A percentile compares a stretch with the other conserved stretches of the same genome.
Conservation (phyloP, 306 rosid genomes). For the Gynostemma pentaphyllum region DNA sequence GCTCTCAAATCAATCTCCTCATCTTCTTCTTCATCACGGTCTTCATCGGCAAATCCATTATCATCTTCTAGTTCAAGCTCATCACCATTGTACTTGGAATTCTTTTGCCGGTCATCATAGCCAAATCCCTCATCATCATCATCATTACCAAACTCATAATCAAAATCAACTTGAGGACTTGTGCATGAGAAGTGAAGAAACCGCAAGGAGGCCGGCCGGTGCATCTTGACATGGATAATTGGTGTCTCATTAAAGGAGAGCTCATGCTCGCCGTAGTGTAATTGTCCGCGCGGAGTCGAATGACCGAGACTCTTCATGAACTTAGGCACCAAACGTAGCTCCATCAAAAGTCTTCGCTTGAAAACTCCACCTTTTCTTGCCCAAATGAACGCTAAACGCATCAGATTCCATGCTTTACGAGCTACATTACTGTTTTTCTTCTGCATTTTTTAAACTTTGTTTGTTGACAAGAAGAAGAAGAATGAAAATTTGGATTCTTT, state of each 20-base stretch:
- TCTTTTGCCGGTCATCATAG: conserved; percentile 24
- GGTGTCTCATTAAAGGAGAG: conserved; percentile 81
- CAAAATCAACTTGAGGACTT: conserved; percentile 46
- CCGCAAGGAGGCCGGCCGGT: conserved; percentile 46
- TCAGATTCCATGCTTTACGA: conserved; percentile 49
- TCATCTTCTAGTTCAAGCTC: neutral
- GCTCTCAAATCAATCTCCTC: conserved; percentile 53
- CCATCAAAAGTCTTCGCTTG: conserved; percentile 41
- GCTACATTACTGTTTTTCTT: conserved; percentile 24
- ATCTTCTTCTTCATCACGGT: neutral
- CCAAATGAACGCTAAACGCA: conserved; percentile 64
- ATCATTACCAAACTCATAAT: conserved; percentile 26
- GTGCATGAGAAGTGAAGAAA: conserved; percentile 66
- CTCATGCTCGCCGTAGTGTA: conserved; percentile 55
- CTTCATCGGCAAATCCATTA: too few relatives aligned
- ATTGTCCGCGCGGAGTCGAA: neutral
- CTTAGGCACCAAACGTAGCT: conserved; percentile 50
- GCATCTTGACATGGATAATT: conserved; percentile 36
- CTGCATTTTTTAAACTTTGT: too few relatives aligned
- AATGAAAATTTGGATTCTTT: neutral
- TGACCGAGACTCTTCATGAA: conserved; percentile 37
- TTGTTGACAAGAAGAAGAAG: neutral
- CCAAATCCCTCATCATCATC: too few relatives aligned
- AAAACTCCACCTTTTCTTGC: conserved; percentile 66
- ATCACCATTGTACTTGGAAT: conserved; percentile 1